Base-by-base conservation (phyloP, 2,329 filamentous ascomycete genomes). In the Hortaea werneckii region DNA sequence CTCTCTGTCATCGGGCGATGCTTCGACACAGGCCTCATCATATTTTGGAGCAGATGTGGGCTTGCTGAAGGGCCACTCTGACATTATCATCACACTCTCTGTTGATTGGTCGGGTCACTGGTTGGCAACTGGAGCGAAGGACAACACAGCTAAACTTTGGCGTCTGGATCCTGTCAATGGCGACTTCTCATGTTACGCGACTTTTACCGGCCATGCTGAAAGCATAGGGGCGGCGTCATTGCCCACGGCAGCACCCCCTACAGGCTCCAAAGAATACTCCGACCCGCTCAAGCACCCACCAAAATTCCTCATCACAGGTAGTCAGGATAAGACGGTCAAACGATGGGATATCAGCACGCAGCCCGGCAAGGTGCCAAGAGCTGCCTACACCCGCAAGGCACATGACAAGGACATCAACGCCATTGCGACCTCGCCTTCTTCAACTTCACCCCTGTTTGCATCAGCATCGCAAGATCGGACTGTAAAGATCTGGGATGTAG, bases 321-420 rank as follows among this genome's bases (percentile, higher is more conserved):
- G 90, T 27, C 88, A 95, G 63, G 92, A 98, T 63, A 85, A 88
- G 60, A 98, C 92, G 0, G 77, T 98, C 56, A 98, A 98, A 70
- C 82, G 85, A 55, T 95, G 92, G 87, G 86, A 95, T 50, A 80
- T 90, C 20, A 78, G 54, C 11, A 38, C 55, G 2, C 47, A 60
- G 45, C 47, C 47, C 11, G 54, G 60, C 49, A 75, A 76, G 47
- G 73, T 76, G 7, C 69, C 80, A 7, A 72, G 80, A 55, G 87
- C 87, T 37, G 68, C 82, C 4, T 98, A 86, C 65, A 96, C 92
- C 1, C 79, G 92, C 46, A 94, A 95, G 66, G 92, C 92, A 1
- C 92, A 98, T 66, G 92, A 98, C 61, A 98, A 98, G 64, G 92
- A 98, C 55, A 98, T 98, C 67, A 98, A 98, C 58, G 88, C 92